Evolutionary conservation across 1,284 basidiomycete species (phyloP), one percentile per base, ranked within the genome.

Genomic region (Singerocomus rubriflavus): DNA sequence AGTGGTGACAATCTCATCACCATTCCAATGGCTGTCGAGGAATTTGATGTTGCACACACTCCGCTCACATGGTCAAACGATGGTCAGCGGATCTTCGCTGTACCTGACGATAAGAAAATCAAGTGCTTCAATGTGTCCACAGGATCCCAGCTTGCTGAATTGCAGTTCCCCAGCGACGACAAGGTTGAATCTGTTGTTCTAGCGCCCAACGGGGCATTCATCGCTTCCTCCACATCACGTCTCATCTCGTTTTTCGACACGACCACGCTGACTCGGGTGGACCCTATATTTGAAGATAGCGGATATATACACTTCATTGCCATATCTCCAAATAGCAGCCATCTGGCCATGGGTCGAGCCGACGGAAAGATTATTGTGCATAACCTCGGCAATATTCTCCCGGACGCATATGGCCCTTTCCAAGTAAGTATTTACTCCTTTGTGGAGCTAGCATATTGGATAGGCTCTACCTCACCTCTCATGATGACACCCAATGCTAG

Each of bases 11-110:
- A 45, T 16, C 26, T 44, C 6, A 21, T 42, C n/a, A 51, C 7
- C 30, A 33, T 53, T 38, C 4, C 44, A 6, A 25, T 25, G 10
- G 9, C 21, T 9, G 1, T 16, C 12, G 7, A 33, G n/a, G n/a
- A n/a, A n/a, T 7, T 29, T 34, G 1, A 13, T 1, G 1, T 10
- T 12, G 5, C 33, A 33, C 5, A 25, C 29, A 51, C 50, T 9
- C 50, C 51, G 1, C 34, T 51, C 11, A 34, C 50, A 1, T 51
- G 50, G 50, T 51, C 50, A 8, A 29, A 29, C 3, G 16, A 38
- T 4, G 14, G 34, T 3, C 8, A 25, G 9, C 30, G 7, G 4
- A 46, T 51, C 11, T 33, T 37, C 3, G n/a, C n/a, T 1, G n/a
- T 17, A 10, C 37, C 40, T 1, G 11, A 26, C 0, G 11, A 37